phyloP scores from a whole-genome alignment of 148 eudicot genomes.

The Heliosperma pusillum region DNA sequence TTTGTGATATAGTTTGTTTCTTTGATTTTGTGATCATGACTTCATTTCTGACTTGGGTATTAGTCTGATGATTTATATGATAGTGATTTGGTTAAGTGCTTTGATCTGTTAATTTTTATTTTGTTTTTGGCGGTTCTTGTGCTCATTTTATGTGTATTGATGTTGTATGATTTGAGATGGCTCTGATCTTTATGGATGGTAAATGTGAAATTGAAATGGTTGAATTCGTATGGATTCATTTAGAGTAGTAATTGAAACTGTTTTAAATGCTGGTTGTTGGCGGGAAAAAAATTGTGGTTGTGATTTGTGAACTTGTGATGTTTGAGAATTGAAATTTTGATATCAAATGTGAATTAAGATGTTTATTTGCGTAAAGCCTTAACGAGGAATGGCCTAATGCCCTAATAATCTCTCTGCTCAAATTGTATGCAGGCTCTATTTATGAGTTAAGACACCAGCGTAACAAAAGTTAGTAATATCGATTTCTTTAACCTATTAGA shows the following conservation, averaged over 20 bases:
- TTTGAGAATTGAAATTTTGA: neutral
- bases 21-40: slow-evolving; percentile 1
- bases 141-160: neutral
- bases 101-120: neutral
- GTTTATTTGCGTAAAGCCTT: slow-evolving; percentile 2
- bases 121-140: neutral
- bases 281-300: neutral
- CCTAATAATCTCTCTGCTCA: slow-evolving; percentile 2
- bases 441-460: neutral
- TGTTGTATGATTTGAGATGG: slow-evolving; percentile 5
- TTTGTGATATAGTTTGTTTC: neutral
- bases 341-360: slow-evolving; percentile 3
- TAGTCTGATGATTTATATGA: neutral
- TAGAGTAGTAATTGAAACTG: slow-evolving; percentile 4
- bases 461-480: neutral
- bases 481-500: neutral
- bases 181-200: neutral
- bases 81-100: neutral
- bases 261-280: neutral
- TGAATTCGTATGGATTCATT: neutral
- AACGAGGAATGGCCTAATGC: neutral
- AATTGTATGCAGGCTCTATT: neutral
- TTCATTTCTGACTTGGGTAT: neutral
- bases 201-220: neutral
- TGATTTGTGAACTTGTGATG: too few species aligned